Evolutionary conservation across 331 rosid genomes (phyloP).

Genomic region (Stylosanthes scabra): DNA sequence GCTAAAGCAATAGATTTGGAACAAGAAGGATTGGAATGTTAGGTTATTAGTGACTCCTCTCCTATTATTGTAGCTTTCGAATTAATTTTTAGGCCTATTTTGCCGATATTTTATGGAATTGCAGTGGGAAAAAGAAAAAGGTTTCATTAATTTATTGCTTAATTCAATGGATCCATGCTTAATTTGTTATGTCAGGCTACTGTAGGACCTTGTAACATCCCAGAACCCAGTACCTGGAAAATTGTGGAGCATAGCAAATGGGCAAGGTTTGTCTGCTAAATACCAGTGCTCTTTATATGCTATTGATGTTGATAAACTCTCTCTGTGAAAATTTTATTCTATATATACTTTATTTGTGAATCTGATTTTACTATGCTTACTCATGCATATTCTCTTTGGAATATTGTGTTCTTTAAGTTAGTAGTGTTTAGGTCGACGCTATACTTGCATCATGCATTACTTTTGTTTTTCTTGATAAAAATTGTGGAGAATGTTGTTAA

Average conservation of each 20-base stretch:
- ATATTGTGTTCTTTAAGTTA: background rate
- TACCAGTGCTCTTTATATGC: conserved; percentile 11
- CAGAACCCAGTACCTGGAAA: conserved; percentile 94
- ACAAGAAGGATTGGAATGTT: conserved; percentile 16
- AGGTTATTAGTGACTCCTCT: conserved; percentile 8
- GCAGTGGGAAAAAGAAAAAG: background rate
- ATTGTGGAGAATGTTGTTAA: conserved; percentile 20
- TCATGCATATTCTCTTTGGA: conserved; percentile 8
- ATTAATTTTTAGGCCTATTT: background rate
- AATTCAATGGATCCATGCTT: background rate
- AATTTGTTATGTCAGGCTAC: conserved; percentile 70
- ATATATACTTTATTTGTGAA: conserved; percentile 5
- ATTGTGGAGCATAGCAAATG: conserved; percentile 95
- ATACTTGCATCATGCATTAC: conserved; percentile 15
- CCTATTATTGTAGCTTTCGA: conserved; percentile 5
- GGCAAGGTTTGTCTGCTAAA: conserved; percentile 76
- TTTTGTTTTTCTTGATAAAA: background rate
- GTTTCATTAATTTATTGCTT: conserved; percentile 17
- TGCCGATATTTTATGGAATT: conserved; percentile 9
- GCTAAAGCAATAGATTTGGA: background rate
- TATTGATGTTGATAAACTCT: conserved; percentile 6
- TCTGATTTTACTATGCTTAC: conserved; percentile 19
- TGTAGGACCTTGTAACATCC: conserved; percentile 78
- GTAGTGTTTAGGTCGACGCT: background rate
- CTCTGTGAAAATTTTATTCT: conserved; percentile 18